These are phyloP conservation scores for Chlorella variabilis DNA, from an alignment of 163 green algal species.

Conservation along the genomic window DNA sequence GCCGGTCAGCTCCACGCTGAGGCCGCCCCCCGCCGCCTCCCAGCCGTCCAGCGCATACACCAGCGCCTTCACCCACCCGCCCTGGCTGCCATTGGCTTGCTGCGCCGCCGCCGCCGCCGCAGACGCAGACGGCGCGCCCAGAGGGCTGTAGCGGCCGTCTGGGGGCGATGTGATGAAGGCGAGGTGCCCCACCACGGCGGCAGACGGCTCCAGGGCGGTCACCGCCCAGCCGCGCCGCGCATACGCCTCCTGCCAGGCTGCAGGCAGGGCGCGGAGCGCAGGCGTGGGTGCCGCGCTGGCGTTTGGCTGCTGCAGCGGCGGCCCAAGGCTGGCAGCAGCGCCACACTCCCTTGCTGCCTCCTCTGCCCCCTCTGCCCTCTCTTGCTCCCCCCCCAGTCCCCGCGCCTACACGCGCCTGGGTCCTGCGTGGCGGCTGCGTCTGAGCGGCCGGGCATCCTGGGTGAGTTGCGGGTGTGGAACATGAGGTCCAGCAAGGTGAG, in stretches of 20 bases:
- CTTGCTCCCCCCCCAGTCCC: not conserved
- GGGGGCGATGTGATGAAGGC: constrained; percentile 55
- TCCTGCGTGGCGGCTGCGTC: constrained; percentile 10
- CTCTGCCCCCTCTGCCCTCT: not conserved
- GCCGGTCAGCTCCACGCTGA: not conserved
- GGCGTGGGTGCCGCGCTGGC: too few relatives aligned
- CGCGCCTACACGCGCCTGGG: not conserved
- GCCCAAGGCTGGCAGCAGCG: not conserved
- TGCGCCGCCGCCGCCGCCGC: not conserved
- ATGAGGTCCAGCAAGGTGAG: constrained; percentile 59
- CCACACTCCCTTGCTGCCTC: not conserved
- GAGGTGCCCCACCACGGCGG: constrained; percentile 38
- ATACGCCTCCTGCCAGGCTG: constrained; percentile 35
- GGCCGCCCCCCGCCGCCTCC: not conserved
- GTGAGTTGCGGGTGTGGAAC: constrained; percentile 32
- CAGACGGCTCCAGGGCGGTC: constrained; percentile 25
- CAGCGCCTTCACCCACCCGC: constrained; percentile 41
- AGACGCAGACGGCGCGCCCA: not conserved
- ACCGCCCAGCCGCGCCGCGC: constrained; percentile 43
- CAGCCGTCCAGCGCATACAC: constrained; percentile 37
- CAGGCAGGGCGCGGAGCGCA: not conserved
- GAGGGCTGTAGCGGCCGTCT: constrained; percentile 57
- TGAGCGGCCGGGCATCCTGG: not conserved
- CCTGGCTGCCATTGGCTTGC: not conserved
- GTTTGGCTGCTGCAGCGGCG: too few relatives aligned